phyloP scores from a whole-genome alignment of 139 green algal species.

The Tetradesmus obliquus region DNA sequence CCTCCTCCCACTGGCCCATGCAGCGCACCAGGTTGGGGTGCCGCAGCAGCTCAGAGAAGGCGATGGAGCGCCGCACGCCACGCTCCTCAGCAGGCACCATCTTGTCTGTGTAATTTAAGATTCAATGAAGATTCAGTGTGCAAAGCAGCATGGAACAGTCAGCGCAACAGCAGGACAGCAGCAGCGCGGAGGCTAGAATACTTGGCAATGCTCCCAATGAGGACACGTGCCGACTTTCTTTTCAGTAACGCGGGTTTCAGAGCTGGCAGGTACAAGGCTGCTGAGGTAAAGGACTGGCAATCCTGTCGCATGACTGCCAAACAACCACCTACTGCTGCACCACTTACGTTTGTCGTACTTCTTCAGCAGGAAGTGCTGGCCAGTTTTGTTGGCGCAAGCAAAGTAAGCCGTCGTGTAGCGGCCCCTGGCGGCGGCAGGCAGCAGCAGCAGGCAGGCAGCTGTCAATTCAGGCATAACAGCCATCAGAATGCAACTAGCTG shows the following conservation, averaged over 20 bases:
- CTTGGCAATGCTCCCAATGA: no score
- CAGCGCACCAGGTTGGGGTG: conserved; percentile 53
- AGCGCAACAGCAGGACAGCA: not conserved
- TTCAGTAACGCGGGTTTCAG: no score
- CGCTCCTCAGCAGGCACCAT: conserved; percentile 55
- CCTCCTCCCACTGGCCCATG: conserved; percentile 61
- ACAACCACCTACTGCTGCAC: not conserved
- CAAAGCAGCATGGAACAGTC: not conserved
- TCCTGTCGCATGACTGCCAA: not conserved
- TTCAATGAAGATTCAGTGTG: no score
- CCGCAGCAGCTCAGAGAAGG: conserved; percentile 49
- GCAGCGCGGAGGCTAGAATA: not conserved
- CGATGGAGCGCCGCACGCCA: conserved; percentile 50
- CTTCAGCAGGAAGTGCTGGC: conserved; percentile 65
- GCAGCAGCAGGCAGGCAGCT: not conserved
- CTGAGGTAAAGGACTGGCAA: not conserved
- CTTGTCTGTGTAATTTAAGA: conserved; percentile 39
- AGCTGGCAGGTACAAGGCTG: no score
- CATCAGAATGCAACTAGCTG: no score
- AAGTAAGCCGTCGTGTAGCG: conserved; percentile 54
- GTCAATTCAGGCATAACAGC: no score
- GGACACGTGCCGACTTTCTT: no score
- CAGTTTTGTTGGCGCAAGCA: conserved; percentile 54
- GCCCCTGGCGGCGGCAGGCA: conserved; percentile 17
- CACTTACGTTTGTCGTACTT: conserved; percentile 60